These are phyloP conservation scores for Eimeria maxima DNA, from an alignment of 169 alveolate species.

Conservation along the genomic window DNA sequence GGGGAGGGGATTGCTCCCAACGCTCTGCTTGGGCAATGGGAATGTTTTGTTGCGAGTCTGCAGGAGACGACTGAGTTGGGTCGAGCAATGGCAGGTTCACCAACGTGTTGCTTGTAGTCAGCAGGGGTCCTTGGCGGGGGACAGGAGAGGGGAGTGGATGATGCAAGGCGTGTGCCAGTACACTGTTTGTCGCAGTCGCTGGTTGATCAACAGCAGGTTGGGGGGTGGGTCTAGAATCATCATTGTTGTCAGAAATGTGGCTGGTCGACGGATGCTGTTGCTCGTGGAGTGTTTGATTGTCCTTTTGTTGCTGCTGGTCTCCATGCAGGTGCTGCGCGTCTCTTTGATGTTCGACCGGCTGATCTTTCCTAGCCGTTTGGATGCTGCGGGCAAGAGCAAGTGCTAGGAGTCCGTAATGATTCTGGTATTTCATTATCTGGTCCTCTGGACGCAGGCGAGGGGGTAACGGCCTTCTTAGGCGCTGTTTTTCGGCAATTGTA, in stretches of 20 bases:
- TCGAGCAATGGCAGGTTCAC: not conserved
- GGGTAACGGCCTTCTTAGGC: not conserved
- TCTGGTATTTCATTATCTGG: not conserved
- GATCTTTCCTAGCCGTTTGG: not conserved
- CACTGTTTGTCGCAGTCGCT: not conserved
- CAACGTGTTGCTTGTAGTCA: not conserved
- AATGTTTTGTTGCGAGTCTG: not conserved
- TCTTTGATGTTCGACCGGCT: not conserved
- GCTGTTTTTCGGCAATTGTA: not conserved
- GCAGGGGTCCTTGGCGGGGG: not conserved
- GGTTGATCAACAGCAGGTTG: not conserved
- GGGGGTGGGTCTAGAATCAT: not conserved
- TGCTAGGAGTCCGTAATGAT: not conserved
- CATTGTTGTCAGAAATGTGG: not conserved
- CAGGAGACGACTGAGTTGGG: not conserved
- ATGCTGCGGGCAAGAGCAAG: not conserved
- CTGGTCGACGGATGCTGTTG: not conserved
- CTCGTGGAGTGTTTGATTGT: not conserved
- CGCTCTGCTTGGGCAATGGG: not conserved
- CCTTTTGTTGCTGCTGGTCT: not conserved
- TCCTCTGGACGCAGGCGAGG: not conserved
- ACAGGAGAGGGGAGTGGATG: not conserved
- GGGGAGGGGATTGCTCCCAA: not conserved
- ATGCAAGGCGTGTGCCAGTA: not conserved
- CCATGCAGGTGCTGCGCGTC: not conserved